Evolutionary conservation across 371 early-diverging fungal species (phyloP), one percentile per base, ranked within the genome.

Genomic region (Nosema muscidifuracis): DNA sequence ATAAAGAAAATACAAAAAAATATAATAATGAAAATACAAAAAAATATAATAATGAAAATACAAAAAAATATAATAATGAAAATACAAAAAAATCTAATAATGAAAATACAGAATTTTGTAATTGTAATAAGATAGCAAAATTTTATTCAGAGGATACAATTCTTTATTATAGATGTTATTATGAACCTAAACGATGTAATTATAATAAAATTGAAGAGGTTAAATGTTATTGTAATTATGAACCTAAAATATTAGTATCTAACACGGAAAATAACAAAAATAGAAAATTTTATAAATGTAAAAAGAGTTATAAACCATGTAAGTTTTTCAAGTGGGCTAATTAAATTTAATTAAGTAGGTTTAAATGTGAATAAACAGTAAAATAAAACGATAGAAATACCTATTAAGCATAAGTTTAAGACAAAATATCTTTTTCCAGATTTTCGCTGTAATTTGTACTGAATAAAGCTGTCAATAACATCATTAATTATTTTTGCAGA

Each of bases 121-220:
- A 10, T 20, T 47, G 47, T 47, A 47, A 20, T 10, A 4, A 12
- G n/a, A 4, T n/a, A n/a, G 4, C 18, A 10, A 4, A 47, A 47
- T 47, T 10, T 47, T 47, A 13, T 20, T 20, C 12, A 12, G 20
- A n/a, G n/a, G 47, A 47, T n/a, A 47, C 13, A n/a, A 3, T 12
- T 9, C 6, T 60, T 3, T 85, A 81, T 66, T 81, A 73, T 58
- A 57, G 65, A 0, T 88, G 90, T 73, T 20, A 80, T 33, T 84
- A 80, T 55, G 64, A 2, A 1, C 67, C 76, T 18, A 67, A 75
- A 22, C 74, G 68, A 31, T 84, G 84, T 53, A 67, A 81, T 67
- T 82, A 69, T 71, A 81, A 79, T 63, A 22, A 61, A 38, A 83
- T n/a, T 16, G 65, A 65, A n/a, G 53, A 68, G 30, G 31, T 44